phyloP scores from a whole-genome alignment of 179 eudicot genomes.

The Spinacia oleracea region DNA sequence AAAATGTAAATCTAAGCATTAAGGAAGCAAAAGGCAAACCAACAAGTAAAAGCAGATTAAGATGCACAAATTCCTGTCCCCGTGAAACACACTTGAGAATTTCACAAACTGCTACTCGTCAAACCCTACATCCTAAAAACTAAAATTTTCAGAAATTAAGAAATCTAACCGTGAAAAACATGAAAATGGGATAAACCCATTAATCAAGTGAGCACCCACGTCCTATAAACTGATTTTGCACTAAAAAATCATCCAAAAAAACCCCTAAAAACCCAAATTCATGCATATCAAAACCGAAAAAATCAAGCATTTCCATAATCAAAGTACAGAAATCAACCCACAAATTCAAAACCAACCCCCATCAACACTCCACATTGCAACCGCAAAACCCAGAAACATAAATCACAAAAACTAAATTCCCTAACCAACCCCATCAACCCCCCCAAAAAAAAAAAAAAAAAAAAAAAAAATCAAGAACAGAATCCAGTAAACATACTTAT shows the following conservation, averaged over 20 bases:
- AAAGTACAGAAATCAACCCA: slow-evolving; percentile 14
- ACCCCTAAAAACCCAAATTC: slow-evolving; percentile 25
- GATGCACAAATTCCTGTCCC: neutral
- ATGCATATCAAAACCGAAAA: slow-evolving; percentile 13
- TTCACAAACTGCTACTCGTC: neutral
- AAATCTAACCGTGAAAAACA: neutral
- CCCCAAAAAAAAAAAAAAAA: neutral
- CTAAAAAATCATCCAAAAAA: slow-evolving; percentile 16
- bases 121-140: neutral
- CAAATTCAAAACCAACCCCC: slow-evolving; percentile 13
- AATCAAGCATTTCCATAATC: slow-evolving; percentile 27
- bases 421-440: slow-evolving; percentile 22
- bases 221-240: slow-evolving; percentile 14
- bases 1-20: slow-evolving; percentile 14
- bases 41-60: neutral
- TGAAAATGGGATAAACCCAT: neutral
- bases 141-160: neutral
- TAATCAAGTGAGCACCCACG: slow-evolving; percentile 18
- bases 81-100: neutral
- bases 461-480: neutral
- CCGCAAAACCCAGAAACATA: slow-evolving; percentile 9
- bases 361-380: neutral
- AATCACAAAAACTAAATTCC: slow-evolving; percentile 27
- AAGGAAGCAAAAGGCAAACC: neutral
- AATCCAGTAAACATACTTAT: slow-evolving; percentile 28